These are phyloP conservation scores for Penicillium dipodomyicola DNA, from an alignment of 495 filamentous ascomycete genomes.

Conservation along the genomic window DNA sequence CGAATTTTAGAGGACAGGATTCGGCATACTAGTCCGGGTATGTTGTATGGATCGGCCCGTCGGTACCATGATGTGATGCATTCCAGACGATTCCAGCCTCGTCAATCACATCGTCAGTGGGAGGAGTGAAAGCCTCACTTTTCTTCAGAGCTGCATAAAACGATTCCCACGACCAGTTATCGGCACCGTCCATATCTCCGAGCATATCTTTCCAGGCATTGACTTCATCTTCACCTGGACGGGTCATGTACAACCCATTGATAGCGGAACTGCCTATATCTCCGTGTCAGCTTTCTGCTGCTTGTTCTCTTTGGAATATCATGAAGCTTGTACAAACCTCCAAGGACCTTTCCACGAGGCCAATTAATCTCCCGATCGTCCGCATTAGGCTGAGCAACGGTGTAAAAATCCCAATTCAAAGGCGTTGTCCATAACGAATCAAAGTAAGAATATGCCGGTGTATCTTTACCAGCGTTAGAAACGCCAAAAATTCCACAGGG, in stretches of 20 bases:
- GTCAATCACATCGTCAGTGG: slow-evolving; percentile 30
- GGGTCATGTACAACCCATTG: slow-evolving; percentile 36
- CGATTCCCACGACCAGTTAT: slow-evolving; percentile 35
- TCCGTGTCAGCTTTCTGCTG: not conserved
- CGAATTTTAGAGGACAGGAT: not conserved
- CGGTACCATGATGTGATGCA: slow-evolving; percentile 31
- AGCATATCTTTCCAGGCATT: slow-evolving; percentile 36
- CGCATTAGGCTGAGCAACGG: slow-evolving; percentile 33
- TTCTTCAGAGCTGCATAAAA: slow-evolving; percentile 38
- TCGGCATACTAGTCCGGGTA: slow-evolving; percentile 45
- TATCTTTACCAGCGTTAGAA: slow-evolving; percentile 21
- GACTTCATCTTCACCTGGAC: slow-evolving; percentile 34
- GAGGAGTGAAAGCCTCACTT: slow-evolving; percentile 44
- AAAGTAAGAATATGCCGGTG: slow-evolving; percentile 35
- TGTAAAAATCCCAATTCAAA: slow-evolving; percentile 38
- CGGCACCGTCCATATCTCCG: slow-evolving; percentile 33
- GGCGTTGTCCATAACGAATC: slow-evolving; percentile 38
- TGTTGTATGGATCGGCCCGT: slow-evolving; percentile 47
- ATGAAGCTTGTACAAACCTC: slow-evolving; percentile 26
- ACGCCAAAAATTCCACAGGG: not conserved
- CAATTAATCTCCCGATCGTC: slow-evolving; percentile 33
- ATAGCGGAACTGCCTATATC: slow-evolving; percentile 36
- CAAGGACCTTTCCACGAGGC: slow-evolving; percentile 40
- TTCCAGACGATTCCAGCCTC: slow-evolving; percentile 43
- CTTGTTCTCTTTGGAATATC: too few species aligned